Conservation (phyloP, 345 rosid genomes). For the Brassica rapa region DNA sequence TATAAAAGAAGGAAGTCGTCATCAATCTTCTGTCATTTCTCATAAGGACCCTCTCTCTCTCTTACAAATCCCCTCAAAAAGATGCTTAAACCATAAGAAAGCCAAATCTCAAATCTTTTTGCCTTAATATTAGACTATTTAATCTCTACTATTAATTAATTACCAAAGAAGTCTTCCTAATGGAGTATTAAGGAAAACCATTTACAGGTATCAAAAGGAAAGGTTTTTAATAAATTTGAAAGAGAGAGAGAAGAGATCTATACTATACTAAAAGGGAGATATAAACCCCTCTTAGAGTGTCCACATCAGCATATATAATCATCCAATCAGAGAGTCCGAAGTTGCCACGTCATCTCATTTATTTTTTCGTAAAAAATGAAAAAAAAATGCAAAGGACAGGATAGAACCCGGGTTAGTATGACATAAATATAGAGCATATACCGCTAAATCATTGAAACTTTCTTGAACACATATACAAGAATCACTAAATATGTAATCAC, state of each 20-base stretch:
- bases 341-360: no score
- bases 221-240: conserved; percentile 51
- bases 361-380: no score
- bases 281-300: no score
- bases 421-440: no score
- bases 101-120: conserved; percentile 28
- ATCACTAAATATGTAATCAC: no score
- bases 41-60: conserved; percentile 36
- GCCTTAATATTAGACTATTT: conserved; percentile 41
- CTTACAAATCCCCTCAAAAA: conserved; percentile 13
- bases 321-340: no score
- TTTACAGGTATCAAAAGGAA: conserved; percentile 47
- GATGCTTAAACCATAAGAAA: conserved; percentile 23
- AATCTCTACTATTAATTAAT: conserved; percentile 44
- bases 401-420: no score
- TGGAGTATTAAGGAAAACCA: conserved; percentile 28
- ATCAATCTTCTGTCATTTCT: conserved; percentile 48
- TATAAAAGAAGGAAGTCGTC: conserved; percentile 18
- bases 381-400: no score
- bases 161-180: conserved; percentile 43
- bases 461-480: no score
- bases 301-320: no score
- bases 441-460: no score
- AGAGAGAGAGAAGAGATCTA: conserved; percentile 32
- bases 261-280: no score